Conservation (phyloP, 306 rosid species). For the Lathyrus aphaca region DNA sequence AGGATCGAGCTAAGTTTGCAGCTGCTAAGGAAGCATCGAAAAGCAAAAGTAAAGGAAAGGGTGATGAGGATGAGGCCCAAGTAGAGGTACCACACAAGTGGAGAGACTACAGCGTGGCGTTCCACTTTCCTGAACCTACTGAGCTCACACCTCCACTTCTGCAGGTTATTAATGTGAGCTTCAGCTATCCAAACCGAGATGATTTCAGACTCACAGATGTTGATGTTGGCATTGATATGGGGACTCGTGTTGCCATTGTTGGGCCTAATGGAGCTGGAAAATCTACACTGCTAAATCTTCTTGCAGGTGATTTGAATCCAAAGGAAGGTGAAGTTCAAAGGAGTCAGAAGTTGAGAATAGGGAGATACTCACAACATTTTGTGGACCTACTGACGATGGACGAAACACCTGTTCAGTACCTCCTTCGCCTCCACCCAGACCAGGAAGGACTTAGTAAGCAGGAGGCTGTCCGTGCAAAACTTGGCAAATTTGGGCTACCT, state of each 20-base stretch:
- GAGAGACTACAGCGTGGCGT: conserved; percentile 11
- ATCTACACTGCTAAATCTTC: conserved; percentile 30
- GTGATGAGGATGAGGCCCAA: conserved; percentile 53
- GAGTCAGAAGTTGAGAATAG: conserved; percentile 28
- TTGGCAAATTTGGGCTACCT: conserved; percentile 22
- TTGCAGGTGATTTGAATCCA: conserved; percentile 12
- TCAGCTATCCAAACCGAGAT: conserved; percentile 16
- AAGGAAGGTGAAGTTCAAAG: conserved; percentile 1
- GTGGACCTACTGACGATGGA: conserved; percentile 23
- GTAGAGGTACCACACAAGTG: conserved; percentile 47
- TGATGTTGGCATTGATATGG: conserved; percentile 30
- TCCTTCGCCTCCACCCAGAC: conserved; percentile 15
- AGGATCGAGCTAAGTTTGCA: conserved; percentile 19
- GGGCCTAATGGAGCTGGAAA: conserved; percentile 31
- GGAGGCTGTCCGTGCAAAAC: conserved; percentile 24
- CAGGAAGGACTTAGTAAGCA: conserved; percentile 18
- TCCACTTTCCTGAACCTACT: conserved; percentile 26
- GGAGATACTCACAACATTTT: conserved; percentile 26
- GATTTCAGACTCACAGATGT: conserved; percentile 22
- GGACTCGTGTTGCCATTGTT: conserved; percentile 30
- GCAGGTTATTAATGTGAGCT: conserved; percentile 7
- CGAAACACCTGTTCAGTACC: conserved; percentile 28
- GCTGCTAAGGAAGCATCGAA: conserved; percentile 17
- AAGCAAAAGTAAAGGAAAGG: conserved; percentile 60
- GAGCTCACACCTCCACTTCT: conserved; percentile 23